A percentile compares a stretch with the other conserved stretches of the same genome.
Conservation (phyloP, 2,329 filamentous ascomycete genomes). For the Alternaria sp. region DNA sequence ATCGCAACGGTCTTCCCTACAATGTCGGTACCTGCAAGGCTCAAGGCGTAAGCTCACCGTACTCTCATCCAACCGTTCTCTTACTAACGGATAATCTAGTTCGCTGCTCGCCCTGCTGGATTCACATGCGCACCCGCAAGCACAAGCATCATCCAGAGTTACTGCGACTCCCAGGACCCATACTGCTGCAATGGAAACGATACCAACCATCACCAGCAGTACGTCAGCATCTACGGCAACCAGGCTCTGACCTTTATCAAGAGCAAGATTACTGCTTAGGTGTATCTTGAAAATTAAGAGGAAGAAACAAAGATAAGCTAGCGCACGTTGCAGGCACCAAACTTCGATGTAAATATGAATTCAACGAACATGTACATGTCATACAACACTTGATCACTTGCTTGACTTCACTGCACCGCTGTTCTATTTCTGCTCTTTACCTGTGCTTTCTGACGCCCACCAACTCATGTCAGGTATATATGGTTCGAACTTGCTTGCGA, state of each 20-base stretch:
- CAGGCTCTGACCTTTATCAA: conserved; percentile 68
- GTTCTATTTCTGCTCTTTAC: not conserved
- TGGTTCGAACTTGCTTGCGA: not conserved
- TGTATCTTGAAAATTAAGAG: not conserved
- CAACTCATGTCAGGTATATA: not conserved
- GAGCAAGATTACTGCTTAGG: conserved; percentile 57
- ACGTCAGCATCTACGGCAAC: conserved; percentile 67
- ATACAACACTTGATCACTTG: not conserved
- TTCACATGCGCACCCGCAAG: conserved; percentile 64
- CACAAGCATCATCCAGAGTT: conserved; percentile 67
- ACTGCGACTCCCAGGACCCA: conserved; percentile 70
- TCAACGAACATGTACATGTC: conserved; percentile 7
- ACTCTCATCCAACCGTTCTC: not conserved
- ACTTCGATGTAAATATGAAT: conserved; percentile 19
- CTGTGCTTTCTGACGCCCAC: not conserved
- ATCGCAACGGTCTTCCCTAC: conserved; percentile 64
- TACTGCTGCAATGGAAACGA: conserved; percentile 73
- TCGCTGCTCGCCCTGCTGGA: conserved; percentile 66
- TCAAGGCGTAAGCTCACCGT: conserved; percentile 61
- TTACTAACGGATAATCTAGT: conserved; percentile 55
- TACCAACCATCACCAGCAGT: conserved; percentile 67
- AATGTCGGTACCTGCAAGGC: conserved; percentile 68
- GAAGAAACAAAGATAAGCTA: not conserved
- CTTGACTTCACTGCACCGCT: not conserved
- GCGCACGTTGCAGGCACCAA: too few relatives aligned